A percentile compares a stretch with the other conserved stretches of the same genome.
These are phyloP conservation scores for Parafenestella ontariensis DNA, from an alignment of 2,329 filamentous ascomycete genomes.

Conservation along the genomic window DNA sequence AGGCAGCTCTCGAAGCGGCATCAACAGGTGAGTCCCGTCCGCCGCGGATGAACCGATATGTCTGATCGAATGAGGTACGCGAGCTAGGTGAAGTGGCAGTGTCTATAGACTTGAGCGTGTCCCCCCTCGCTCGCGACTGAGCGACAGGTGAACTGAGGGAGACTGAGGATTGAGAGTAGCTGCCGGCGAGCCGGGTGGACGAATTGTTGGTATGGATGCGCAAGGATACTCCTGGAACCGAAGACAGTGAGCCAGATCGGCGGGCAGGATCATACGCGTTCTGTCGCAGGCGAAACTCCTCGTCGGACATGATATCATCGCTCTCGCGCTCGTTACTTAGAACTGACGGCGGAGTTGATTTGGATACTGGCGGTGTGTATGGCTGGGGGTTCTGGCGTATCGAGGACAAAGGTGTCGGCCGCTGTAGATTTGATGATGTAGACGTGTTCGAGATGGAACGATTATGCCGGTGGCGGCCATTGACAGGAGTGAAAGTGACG, in stretches of 20 bases:
- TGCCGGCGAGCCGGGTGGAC: conserved; percentile 56
- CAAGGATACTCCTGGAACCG: conserved; percentile 48
- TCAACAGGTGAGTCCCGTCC: conserved; percentile 58
- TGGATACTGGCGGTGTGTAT: conserved; percentile 60
- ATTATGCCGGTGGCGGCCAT: conserved; percentile 53
- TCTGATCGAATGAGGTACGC: conserved; percentile 64
- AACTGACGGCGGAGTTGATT: conserved; percentile 59
- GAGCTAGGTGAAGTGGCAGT: conserved; percentile 59
- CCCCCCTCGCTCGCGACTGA: conserved; percentile 55
- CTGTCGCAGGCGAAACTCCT: conserved; percentile 52
- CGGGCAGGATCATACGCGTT: conserved; percentile 48
- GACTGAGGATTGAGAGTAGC: conserved; percentile 61
- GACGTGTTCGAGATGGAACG: conserved; percentile 64
- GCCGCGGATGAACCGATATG: conserved; percentile 59
- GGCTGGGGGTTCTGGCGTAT: conserved; percentile 63
- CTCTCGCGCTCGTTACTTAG: conserved; percentile 54
- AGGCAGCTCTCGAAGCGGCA: conserved; percentile 61
- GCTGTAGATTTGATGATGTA: conserved; percentile 56
- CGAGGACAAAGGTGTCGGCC: conserved; percentile 60
- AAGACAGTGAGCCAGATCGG: conserved; percentile 55
- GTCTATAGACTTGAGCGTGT: conserved; percentile 59
- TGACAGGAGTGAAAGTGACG: conserved; percentile 52
- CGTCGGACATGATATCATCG: conserved; percentile 56
- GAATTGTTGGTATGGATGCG: conserved; percentile 49
- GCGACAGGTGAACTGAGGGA: conserved; percentile 54